Conservation (phyloP, 345 rosid species). For the Salix arbutifolia region DNA sequence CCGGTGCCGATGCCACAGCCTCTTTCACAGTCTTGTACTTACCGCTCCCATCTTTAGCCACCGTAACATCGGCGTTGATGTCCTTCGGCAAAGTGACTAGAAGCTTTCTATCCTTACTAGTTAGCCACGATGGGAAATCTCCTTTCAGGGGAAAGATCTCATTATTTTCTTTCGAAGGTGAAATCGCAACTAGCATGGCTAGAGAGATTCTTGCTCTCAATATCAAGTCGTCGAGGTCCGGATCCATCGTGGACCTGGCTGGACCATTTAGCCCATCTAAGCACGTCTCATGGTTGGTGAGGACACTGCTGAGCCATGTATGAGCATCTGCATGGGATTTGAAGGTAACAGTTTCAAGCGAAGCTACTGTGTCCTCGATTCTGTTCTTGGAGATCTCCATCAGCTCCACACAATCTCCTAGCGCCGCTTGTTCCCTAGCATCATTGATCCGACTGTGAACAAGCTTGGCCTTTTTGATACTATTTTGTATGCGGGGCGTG, state of each 20-base stretch:
- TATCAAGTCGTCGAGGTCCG: slow-evolving; percentile 2
- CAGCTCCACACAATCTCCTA: slow-evolving; percentile 52
- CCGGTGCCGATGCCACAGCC: slow-evolving; percentile 15
- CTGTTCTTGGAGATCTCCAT: slow-evolving; percentile 55
- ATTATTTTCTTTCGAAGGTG: background rate
- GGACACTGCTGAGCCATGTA: slow-evolving; percentile 18
- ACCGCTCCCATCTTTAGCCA: slow-evolving; percentile 25
- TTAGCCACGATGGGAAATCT: slow-evolving; percentile 18
- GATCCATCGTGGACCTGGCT: slow-evolving; percentile 7
- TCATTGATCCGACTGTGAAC: slow-evolving; percentile 28
- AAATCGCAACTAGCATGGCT: slow-evolving; percentile 12
- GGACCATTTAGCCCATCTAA: slow-evolving; percentile 13
- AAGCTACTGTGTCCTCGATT: slow-evolving; percentile 9
- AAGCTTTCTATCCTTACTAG: slow-evolving; percentile 7
- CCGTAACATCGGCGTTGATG: slow-evolving; percentile 12
- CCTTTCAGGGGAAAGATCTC: background rate
- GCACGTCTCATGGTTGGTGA: slow-evolving; percentile 21
- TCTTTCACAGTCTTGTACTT: slow-evolving; percentile 11
- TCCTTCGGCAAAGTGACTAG: background rate
- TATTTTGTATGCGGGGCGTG: slow-evolving; percentile 17
- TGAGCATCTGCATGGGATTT: slow-evolving; percentile 7
- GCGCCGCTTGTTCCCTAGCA: slow-evolving; percentile 32
- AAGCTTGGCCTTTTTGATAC: slow-evolving; percentile 17
- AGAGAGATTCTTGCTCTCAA: slow-evolving; percentile 8
- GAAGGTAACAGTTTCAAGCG: background rate